phyloP scores from a whole-genome alignment of 176 grass and related monocot genomes.

The Lolium multiflorum region DNA sequence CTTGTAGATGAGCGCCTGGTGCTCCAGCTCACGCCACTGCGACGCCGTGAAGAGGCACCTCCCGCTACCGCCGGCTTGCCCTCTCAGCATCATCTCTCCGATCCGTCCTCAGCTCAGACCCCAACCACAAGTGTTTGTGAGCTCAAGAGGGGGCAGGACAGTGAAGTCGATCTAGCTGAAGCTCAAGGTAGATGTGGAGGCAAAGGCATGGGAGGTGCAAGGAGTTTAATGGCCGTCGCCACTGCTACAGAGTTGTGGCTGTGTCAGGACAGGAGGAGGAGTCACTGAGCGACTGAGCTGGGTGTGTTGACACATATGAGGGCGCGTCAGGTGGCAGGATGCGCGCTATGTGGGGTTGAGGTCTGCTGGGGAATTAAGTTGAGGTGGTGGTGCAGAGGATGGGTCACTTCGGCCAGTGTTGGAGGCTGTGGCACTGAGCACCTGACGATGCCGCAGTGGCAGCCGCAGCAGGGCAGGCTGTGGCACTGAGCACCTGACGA shows the following conservation, averaged over 20 bases:
- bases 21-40: constrained; percentile 97
- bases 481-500: constrained; percentile 9
- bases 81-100: constrained; percentile 68
- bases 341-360: background rate
- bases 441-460: constrained; percentile 39
- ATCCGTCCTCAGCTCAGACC: too few relatives aligned
- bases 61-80: constrained; percentile 40
- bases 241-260: background rate
- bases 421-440: too few relatives aligned
- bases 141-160: background rate
- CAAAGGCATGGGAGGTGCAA: background rate
- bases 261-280: background rate
- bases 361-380: constrained; percentile 36
- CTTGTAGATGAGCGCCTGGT: constrained; percentile 94
- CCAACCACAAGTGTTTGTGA: background rate
- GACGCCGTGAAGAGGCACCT: constrained; percentile 74
- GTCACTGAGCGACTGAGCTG: background rate
- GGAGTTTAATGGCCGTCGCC: background rate
- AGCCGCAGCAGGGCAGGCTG: constrained; percentile 29
- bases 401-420: constrained; percentile 83
- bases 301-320: background rate
- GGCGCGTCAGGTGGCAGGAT: too few relatives aligned
- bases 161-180: background rate
- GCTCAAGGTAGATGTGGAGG: background rate
- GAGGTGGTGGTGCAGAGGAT: constrained; percentile 60